Percentiles rank a stretch among this genome's conserved stretches.
Evolutionary conservation across 257 asterid species (phyloP).

Genomic region (Lycium ferocissimum): DNA sequence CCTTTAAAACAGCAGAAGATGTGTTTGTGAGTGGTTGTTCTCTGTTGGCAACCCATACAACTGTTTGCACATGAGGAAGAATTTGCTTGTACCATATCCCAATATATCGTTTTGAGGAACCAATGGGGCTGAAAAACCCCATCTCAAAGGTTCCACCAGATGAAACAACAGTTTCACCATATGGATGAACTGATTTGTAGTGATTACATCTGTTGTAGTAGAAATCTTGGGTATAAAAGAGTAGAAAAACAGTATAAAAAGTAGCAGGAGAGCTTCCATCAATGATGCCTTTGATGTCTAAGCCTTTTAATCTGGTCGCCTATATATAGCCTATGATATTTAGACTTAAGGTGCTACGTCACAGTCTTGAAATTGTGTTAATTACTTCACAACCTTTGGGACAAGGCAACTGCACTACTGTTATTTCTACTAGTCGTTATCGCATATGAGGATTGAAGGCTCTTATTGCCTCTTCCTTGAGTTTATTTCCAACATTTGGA

Average conservation of each 20-base stretch:
- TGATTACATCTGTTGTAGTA: background rate
- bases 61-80: background rate
- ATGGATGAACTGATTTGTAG: background rate
- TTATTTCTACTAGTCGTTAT: too few relatives aligned
- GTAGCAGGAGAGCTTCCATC: background rate
- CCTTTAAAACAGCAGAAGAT: too few relatives aligned
- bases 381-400: background rate
- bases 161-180: background rate
- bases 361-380: background rate
- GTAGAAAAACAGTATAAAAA: background rate
- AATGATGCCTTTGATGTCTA: background rate
- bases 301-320: background rate
- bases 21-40: background rate
- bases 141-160: slow-evolving; percentile 16
- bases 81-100: slow-evolving; percentile 22
- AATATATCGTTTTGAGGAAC: background rate
- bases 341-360: background rate
- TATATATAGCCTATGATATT: background rate
- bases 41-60: slow-evolving; percentile 10
- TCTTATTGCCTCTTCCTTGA: too few relatives aligned
- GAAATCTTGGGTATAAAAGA: background rate
- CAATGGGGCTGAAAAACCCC: background rate
- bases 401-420: too few relatives aligned
- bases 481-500: too few relatives aligned
- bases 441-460: too few relatives aligned